phyloP scores from a whole-genome alignment of 2,329 filamentous ascomycete genomes.

The Neonectria magnoliae region DNA sequence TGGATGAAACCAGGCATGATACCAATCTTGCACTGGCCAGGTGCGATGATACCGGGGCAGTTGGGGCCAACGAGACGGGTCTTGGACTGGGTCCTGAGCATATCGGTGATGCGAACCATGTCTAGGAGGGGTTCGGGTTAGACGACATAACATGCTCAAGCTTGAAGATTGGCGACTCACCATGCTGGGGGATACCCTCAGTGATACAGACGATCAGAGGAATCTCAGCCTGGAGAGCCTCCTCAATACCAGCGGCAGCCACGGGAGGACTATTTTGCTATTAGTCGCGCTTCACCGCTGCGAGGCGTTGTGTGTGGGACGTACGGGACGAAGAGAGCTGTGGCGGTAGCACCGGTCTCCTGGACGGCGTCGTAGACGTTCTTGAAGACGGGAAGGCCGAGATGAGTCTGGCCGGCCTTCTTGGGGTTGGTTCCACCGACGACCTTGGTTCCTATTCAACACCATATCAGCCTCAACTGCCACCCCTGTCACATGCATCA shows the following conservation, averaged over 20 bases:
- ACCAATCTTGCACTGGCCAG: conserved; percentile 98
- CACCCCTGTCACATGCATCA: conserved; percentile 41
- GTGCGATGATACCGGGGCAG: conserved; percentile 96
- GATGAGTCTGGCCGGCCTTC: conserved; percentile 92
- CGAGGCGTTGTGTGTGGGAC: conserved; percentile 33
- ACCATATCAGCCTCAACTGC: conserved; percentile 38
- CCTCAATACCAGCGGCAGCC: conserved; percentile 94
- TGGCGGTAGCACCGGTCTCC: conserved; percentile 89
- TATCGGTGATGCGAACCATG: conserved; percentile 98
- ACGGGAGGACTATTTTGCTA: conserved; percentile 76
- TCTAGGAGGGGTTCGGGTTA: conserved; percentile 61
- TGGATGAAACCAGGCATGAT: conserved; percentile 99
- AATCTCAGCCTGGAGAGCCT: conserved; percentile 92
- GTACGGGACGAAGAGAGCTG: conserved; percentile 96
- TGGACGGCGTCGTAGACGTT: conserved; percentile 89
- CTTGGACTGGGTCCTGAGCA: conserved; percentile 97
- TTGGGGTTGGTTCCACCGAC: conserved; percentile 99
- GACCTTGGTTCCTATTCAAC: conserved; percentile 83
- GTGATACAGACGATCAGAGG: conserved; percentile 97
- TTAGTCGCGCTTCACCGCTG: conserved; percentile 25
- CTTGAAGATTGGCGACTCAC: conserved; percentile 59
- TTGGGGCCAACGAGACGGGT: conserved; percentile 96
- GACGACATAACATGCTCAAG: conserved; percentile 15
- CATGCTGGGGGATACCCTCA: conserved; percentile 97
- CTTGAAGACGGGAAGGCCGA: conserved; percentile 92